A percentile compares a stretch with the other conserved stretches of the same genome.
Conservation (phyloP, 306 rosid genomes). For the Senna siamea region DNA sequence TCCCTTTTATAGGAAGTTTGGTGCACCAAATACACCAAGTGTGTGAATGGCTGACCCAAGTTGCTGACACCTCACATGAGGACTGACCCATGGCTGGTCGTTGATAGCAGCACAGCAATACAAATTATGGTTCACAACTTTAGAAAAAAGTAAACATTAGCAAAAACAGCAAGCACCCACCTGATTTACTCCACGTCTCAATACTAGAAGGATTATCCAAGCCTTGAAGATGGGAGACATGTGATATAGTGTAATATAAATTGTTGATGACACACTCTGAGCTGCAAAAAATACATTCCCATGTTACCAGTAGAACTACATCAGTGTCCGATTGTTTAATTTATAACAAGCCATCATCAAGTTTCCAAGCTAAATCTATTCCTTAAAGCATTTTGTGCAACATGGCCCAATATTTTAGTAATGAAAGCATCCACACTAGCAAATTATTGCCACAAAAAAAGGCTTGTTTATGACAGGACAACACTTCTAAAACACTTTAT, state of each 20-base stretch:
- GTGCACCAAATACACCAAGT: neutral
- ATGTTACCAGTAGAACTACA: slow-evolving; percentile 27
- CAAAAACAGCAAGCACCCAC: slow-evolving; percentile 45
- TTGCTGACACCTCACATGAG: neutral
- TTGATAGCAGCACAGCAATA: neutral
- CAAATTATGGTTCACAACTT: slow-evolving; percentile 11
- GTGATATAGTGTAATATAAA: slow-evolving; percentile 59
- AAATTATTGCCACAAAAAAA: neutral
- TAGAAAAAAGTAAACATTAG: neutral
- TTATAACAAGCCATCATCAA: slow-evolving; percentile 6
- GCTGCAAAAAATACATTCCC: slow-evolving; percentile 52
- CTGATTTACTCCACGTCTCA: slow-evolving; percentile 81
- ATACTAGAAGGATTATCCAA: slow-evolving; percentile 51
- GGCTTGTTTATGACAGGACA: slow-evolving; percentile 17
- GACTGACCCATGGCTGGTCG: too few species aligned
- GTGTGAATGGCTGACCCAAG: neutral
- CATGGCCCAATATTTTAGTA: slow-evolving; percentile 6
- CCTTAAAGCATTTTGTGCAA: slow-evolving; percentile 10
- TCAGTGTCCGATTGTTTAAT: slow-evolving; percentile 2
- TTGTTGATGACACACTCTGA: slow-evolving; percentile 54
- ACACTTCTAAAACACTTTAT: neutral
- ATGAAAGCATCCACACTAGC: slow-evolving; percentile 11
- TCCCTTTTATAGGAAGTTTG: neutral
- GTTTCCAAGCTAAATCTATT: slow-evolving; percentile 23
- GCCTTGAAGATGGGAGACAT: slow-evolving; percentile 56